phyloP scores from a whole-genome alignment of 371 early-diverging fungal species.

The Apophysomyces trapeziformis region DNA sequence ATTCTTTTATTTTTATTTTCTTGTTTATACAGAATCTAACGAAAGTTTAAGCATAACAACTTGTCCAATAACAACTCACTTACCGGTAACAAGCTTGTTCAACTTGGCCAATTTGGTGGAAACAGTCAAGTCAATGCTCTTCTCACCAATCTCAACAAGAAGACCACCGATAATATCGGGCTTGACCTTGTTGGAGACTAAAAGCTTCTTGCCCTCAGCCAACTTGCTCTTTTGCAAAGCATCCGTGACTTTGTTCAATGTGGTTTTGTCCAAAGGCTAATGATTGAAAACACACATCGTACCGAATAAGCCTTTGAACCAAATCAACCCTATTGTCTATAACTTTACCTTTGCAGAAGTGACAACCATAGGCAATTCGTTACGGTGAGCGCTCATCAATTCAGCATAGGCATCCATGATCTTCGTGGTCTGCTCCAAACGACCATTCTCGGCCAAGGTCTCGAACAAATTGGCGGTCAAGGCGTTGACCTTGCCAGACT shows the following conservation, averaged over 20 bases:
- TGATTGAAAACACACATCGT: neutral
- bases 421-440: constrained; percentile 83
- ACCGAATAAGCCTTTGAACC: neutral
- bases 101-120: constrained; percentile 94
- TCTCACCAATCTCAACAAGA: constrained; percentile 96
- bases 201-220: constrained; percentile 63
- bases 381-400: constrained; percentile 92
- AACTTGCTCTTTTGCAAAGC: constrained; percentile 57
- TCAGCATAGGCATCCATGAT: constrained; percentile 80
- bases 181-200: constrained; percentile 92
- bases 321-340: neutral
- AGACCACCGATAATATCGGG: constrained; percentile 95
- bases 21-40: too few relatives aligned
- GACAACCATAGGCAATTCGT: constrained; percentile 88
- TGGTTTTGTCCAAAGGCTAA: constrained; percentile 58
- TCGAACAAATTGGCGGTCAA: constrained; percentile 91
- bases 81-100: constrained; percentile 83
- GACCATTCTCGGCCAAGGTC: constrained; percentile 92
- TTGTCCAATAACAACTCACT: neutral
- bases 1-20: too few relatives aligned
- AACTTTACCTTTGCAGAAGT: constrained; percentile 83
- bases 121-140: constrained; percentile 97
- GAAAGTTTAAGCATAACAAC: too few relatives aligned
- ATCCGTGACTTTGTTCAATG: constrained; percentile 56
- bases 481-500: constrained; percentile 73